These are phyloP conservation scores for Ligustrum vulgare DNA, from an alignment of 257 asterid species.

Conservation along the genomic window DNA sequence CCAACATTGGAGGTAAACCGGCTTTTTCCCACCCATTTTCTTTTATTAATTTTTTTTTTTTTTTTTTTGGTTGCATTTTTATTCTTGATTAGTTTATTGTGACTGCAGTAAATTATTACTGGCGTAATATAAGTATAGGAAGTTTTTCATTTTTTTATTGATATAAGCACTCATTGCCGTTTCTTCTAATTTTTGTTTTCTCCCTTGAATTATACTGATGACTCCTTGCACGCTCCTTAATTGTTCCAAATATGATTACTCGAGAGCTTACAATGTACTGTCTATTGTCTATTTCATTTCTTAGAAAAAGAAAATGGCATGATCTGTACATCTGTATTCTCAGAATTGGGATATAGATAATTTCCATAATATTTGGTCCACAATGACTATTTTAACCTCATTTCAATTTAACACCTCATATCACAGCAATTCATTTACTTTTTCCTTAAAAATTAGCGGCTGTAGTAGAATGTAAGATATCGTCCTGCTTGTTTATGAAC, in stretches of 20 bases:
- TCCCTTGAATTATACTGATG: background rate
- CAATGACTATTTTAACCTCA: background rate
- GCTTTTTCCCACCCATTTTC: constrained; percentile 17
- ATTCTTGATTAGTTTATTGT: constrained; percentile 2
- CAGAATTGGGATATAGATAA: background rate
- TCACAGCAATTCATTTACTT: background rate
- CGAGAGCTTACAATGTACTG: background rate
- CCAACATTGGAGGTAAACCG: constrained; percentile 65
- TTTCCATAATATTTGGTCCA: background rate
- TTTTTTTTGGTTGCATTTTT: too few relatives aligned
- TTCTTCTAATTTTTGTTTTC: background rate
- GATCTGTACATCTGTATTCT: background rate
- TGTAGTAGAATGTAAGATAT: background rate
- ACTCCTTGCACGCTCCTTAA: background rate
- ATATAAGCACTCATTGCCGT: background rate
- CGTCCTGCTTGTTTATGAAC: background rate
- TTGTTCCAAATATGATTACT: constrained; percentile 1
- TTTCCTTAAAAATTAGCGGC: background rate
- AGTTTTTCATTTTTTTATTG: constrained; percentile 14
- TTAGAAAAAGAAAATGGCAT: background rate
- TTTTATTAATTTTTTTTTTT: background rate
- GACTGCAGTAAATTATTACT: background rate
- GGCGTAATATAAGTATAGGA: constrained; percentile 8
- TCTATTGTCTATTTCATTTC: background rate
- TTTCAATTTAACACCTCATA: background rate